Base-by-base conservation (phyloP, 495 filamentous ascomycete species). In the Aspergillus egyptiacus region DNA sequence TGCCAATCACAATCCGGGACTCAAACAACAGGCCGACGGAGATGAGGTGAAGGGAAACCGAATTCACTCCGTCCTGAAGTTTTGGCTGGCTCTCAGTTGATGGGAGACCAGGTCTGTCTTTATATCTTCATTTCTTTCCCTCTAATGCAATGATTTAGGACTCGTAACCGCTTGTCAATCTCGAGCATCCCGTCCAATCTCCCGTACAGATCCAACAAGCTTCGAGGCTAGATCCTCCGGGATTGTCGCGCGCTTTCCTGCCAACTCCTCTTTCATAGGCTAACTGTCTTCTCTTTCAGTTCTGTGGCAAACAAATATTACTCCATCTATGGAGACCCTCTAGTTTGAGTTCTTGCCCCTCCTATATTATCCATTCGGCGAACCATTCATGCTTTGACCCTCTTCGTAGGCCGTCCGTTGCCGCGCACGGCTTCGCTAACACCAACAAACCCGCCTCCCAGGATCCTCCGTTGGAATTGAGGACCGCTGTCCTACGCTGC, bases 231-330 rank as follows among this genome's bases (percentile, higher is more conserved):
- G 28, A 51, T 44, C 39, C 38, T 44, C 48, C 31, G 23, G n/a
- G 48, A 25, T 44, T 44, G 48, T 50, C 48, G 48, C 48, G 48
- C 48, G 48, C 48, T 43, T 44, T 51, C 30, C 32, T 15, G 32
- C 39, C 31, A 51, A 44, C 23, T 39, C 30, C 20, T 41, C 30
- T 14, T 17, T 33, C 37, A 50, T 35, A 50, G 30, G 20, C 28
- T 22, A 42, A 42, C 28, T 42, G n/a, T 22, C 14, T 14, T 36
- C n/a, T 15, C 23, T 34, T 43, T n/a, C 48, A n/a, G n/a, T 43
- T 22, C 18, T 18, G 2, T 20, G 6, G 33, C 42, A 11, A 17
- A 27, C 24, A 8, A 27, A 27, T 27, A 4, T 23, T 32, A 31
- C 20, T 23, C n/a, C 24, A 36, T 25, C 36, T 34, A 18, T 33